These are phyloP conservation scores for Bertia moriformis DNA, from an alignment of 2,329 filamentous ascomycete species.

Conservation along the genomic window DNA sequence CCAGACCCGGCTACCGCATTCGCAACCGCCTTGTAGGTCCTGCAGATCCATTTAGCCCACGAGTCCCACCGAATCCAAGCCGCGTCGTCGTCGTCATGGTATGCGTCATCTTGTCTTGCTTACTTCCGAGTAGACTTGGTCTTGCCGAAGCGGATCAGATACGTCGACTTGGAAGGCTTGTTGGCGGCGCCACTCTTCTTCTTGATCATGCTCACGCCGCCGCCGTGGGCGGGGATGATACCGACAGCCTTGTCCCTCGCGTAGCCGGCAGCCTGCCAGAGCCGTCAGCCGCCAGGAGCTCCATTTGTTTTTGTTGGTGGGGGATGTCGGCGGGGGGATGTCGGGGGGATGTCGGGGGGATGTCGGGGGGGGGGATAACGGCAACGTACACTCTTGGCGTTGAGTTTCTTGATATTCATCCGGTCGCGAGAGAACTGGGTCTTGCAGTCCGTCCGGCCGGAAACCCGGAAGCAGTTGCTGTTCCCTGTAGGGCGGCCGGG, in stretches of 20 bases:
- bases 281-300: background rate
- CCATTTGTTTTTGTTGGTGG: background rate
- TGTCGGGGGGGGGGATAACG: background rate
- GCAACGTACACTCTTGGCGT: conserved; percentile 67
- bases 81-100: conserved; percentile 2
- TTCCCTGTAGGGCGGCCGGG: too few species aligned
- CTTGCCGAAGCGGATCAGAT: conserved; percentile 55
- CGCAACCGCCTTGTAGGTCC: conserved; percentile 81
- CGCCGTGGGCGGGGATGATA: conserved; percentile 60
- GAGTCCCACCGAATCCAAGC: conserved; percentile 2
- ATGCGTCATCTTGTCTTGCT: conserved; percentile 15
- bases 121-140: conserved; percentile 69
- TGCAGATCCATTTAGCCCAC: conserved; percentile 20
- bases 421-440: conserved; percentile 87
- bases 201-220: conserved; percentile 65
- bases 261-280: conserved; percentile 68
- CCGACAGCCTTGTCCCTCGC: conserved; percentile 77
- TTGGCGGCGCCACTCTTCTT: conserved; percentile 66
- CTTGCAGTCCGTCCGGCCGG: conserved; percentile 68
- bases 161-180: conserved; percentile 56
- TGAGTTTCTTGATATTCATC: conserved; percentile 81
- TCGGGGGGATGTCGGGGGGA: too few species aligned
- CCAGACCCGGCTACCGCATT: conserved; percentile 66
- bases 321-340: too few species aligned
- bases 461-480: conserved; percentile 84